These are phyloP conservation scores for Calonectria ilicicola DNA, from an alignment of 2,329 filamentous ascomycete genomes.

Conservation along the genomic window DNA sequence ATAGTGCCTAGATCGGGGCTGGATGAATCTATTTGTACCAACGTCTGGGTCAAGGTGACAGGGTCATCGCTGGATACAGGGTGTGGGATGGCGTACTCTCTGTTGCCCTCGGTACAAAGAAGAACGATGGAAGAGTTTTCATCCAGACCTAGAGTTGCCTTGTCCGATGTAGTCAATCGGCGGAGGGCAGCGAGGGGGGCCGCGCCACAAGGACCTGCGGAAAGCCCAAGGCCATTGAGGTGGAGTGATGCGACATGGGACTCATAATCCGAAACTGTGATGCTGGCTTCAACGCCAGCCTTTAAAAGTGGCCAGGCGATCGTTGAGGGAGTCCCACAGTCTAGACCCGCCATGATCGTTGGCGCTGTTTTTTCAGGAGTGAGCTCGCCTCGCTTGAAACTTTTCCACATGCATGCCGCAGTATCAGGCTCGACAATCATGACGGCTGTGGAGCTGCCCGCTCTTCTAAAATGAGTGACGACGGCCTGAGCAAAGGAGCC, in stretches of 20 bases:
- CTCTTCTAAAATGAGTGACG: slow-evolving; percentile 71
- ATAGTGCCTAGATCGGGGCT: slow-evolving; percentile 56
- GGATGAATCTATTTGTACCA: slow-evolving; percentile 63
- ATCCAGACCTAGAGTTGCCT: slow-evolving; percentile 51
- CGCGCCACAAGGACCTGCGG: slow-evolving; percentile 73
- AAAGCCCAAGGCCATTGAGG: slow-evolving; percentile 59
- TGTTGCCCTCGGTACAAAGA: slow-evolving; percentile 70
- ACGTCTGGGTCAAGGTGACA: slow-evolving; percentile 55
- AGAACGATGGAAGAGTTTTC: slow-evolving; percentile 71
- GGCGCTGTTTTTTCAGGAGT: slow-evolving; percentile 64
- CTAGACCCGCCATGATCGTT: slow-evolving; percentile 81
- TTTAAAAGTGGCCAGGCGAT: slow-evolving; percentile 73
- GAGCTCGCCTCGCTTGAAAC: slow-evolving; percentile 60
- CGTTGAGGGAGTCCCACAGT: slow-evolving; percentile 76
- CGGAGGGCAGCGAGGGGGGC: slow-evolving; percentile 69
- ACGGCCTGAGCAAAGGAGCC: slow-evolving; percentile 81
- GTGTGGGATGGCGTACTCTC: slow-evolving; percentile 62
- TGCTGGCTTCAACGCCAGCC: slow-evolving; percentile 68
- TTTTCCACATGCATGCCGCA: slow-evolving; percentile 69
- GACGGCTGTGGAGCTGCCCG: slow-evolving; percentile 51
- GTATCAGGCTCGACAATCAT: slow-evolving; percentile 78
- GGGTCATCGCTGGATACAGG: slow-evolving; percentile 56
- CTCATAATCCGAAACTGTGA: slow-evolving; percentile 72
- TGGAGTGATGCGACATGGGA: slow-evolving; percentile 69
- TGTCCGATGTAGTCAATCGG: slow-evolving; percentile 54